Evolutionary conservation across 108 stramenopile species (phyloP), one percentile per base, ranked within the genome.

Genomic region (Conticribra guillardii): DNA sequence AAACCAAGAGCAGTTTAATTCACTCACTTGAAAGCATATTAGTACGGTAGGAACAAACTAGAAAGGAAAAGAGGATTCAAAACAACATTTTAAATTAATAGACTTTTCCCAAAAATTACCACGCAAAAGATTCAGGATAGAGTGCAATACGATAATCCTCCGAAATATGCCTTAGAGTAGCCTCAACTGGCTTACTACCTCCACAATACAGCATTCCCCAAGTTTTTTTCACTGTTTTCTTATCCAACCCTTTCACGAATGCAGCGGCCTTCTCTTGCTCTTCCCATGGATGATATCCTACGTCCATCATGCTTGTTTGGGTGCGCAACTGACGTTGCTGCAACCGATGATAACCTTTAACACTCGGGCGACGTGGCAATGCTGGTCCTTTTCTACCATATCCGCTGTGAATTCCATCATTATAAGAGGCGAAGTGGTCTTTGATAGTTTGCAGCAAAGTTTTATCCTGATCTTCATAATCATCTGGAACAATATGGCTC

Each of bases 151-250:
- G 28, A 19, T 24, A 63, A 23, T 69, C 60, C 5, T 32, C 41
- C 5, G 68, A 61, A 3, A 63, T 76, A 0, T 70, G 22, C 21
- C 69, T 24, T 41, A 76, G 8, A n/a, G 23, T 57, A 29, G 52
- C 52, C 58, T 63, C 61, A 26, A 76, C 47, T 19, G 30, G 60
- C 22, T 62, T 70, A 31, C 50, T 62, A 8, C 74, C 74, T 48
- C 74, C 74, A 54, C 74, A 76, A 37, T 76, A 76, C 51, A 76
- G 15, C 27, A 69, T 17, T 16, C 74, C 74, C 74, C 74, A 76
- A 16, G 74, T 76, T 26, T 28, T 51, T 0, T 69, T 23, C 4
- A 76, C 68, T n/a, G 53, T 15, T 19, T 70, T 64, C 58, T 70
- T 60, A 24, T 70, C 69, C 21, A 74, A 34, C 26, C 32, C 26